Evolutionary conservation across 208 protist genomes (phyloP).

Genomic region (Phytomonas sp.): DNA sequence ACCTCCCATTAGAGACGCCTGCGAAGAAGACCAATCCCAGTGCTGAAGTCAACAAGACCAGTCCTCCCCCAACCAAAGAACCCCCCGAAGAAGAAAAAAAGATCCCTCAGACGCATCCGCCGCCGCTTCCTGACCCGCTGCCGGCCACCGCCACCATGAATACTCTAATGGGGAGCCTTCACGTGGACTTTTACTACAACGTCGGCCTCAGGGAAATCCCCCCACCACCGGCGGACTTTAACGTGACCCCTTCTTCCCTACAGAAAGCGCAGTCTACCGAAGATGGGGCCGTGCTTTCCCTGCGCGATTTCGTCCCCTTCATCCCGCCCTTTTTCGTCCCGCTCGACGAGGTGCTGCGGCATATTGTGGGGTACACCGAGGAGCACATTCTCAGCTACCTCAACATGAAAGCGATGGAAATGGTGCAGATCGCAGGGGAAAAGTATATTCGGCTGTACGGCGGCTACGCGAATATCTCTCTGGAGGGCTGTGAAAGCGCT

Average conservation of each 20-base stretch:
- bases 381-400: slow-evolving; percentile 74
- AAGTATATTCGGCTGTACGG: slow-evolving; percentile 72
- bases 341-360: slow-evolving; percentile 38
- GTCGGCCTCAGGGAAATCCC: slow-evolving; percentile 47
- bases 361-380: slow-evolving; percentile 85
- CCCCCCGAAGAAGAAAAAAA: neutral
- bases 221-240: slow-evolving; percentile 63
- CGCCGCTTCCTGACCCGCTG: neutral
- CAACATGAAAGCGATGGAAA: slow-evolving; percentile 42
- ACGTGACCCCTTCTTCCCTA: slow-evolving; percentile 48
- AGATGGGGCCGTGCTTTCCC: slow-evolving; percentile 54
- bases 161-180: neutral
- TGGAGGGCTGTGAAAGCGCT: slow-evolving; percentile 51
- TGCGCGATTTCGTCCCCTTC: slow-evolving; percentile 64
- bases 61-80: neutral
- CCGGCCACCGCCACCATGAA: neutral
- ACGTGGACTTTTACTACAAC: slow-evolving; percentile 82
- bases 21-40: neutral
- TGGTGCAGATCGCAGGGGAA: slow-evolving; percentile 45
- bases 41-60: neutral
- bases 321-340: slow-evolving; percentile 87
- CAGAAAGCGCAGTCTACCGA: slow-evolving; percentile 23
- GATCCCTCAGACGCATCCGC: neutral
- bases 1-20: slow-evolving; percentile 2
- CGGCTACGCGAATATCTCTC: slow-evolving; percentile 48